Conservation (phyloP, 2,329 filamentous ascomycete genomes). For the Arthrobotrys conoides region DNA sequence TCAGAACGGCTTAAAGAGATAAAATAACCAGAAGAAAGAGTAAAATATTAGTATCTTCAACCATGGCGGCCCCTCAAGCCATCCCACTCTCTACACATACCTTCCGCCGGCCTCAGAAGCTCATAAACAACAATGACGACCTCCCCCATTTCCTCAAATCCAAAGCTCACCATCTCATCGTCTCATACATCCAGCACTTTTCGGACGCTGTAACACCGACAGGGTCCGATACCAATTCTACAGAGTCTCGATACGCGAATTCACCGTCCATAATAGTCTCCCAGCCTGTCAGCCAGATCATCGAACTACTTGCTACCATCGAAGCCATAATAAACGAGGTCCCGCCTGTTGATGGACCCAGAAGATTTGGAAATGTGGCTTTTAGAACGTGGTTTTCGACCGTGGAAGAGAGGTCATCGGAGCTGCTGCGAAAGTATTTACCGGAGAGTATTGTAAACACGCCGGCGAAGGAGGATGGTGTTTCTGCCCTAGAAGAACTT, state of each 20-base stretch:
- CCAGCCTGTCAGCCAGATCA: slow-evolving; percentile 75
- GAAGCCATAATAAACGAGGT: slow-evolving; percentile 80
- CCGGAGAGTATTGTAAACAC: slow-evolving; percentile 68
- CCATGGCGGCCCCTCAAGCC: slow-evolving; percentile 37
- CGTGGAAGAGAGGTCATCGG: slow-evolving; percentile 70
- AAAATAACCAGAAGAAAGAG: slow-evolving; percentile 12
- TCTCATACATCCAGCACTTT: slow-evolving; percentile 88
- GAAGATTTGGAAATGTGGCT: slow-evolving; percentile 91
- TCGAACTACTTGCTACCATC: slow-evolving; percentile 76
- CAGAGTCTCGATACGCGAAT: slow-evolving; percentile 70
- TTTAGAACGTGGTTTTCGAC: slow-evolving; percentile 87
- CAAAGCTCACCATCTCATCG: slow-evolving; percentile 87
- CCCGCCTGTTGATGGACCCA: slow-evolving; percentile 86
- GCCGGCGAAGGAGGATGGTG: slow-evolving; percentile 55
- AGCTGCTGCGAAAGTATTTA: slow-evolving; percentile 74
- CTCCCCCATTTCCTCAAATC: slow-evolving; percentile 84
- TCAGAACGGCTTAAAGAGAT: not conserved
- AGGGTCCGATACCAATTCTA: slow-evolving; percentile 66
- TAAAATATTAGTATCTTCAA: not conserved
- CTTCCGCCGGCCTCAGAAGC: slow-evolving; percentile 81
- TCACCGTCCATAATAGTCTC: slow-evolving; percentile 68
- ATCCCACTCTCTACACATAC: slow-evolving; percentile 66
- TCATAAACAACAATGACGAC: slow-evolving; percentile 87
- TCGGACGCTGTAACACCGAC: slow-evolving; percentile 86
- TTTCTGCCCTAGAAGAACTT: slow-evolving; percentile 77